Base-by-base conservation (phyloP, 1,284 basidiomycete species). In the Coriolopsis trogii region DNA sequence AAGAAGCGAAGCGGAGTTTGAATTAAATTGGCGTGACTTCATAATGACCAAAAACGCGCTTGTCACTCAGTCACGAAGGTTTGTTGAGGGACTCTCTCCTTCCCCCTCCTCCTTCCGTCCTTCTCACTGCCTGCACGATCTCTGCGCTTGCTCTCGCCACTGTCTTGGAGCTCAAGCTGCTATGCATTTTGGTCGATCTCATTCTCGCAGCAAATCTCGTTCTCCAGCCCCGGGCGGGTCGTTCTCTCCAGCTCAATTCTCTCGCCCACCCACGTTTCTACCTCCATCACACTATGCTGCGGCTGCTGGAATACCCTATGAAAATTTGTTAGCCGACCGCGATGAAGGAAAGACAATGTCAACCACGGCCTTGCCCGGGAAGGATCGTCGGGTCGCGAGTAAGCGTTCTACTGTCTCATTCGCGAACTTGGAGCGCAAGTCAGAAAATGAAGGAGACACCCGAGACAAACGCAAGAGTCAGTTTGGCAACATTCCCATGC, bases 231-330 rank as follows among this genome's bases (percentile, higher is more conserved):
- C 60, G 5, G 10, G 25, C 6, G 41, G 42, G 36, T 31, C 53
- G 5, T 25, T 24, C 40, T 24, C 43, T 6, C 6, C 40, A 20
- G 13, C 47, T 39, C 42, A 36, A n/a, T 20, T 49, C 20, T 53
- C 57, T 43, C 61, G 61, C 26, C 67, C 68, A 18, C 71, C 71
- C 2, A 62, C 65, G 0, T 87, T 82, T 58, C 67, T 80, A 15
- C 84, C 85, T 7, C 84, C 85, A 0, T 80, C 85, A 25, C 77
- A 85, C 57, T 87, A 84, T 65, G 85, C 85, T 18, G 80, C 80
- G 2, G 84, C 83, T 1, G 83, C 78, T 3, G 81, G 80, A 2
- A n/a, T n/a, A n/a, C n/a, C n/a, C n/a, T n/a, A n/a, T n/a, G n/a
- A n/a, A n/a, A n/a, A n/a, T n/a, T n/a, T n/a, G n/a, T n/a, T n/a